phyloP scores from a whole-genome alignment of 139 green algal genomes.

The Volvox reticuliferus region DNA sequence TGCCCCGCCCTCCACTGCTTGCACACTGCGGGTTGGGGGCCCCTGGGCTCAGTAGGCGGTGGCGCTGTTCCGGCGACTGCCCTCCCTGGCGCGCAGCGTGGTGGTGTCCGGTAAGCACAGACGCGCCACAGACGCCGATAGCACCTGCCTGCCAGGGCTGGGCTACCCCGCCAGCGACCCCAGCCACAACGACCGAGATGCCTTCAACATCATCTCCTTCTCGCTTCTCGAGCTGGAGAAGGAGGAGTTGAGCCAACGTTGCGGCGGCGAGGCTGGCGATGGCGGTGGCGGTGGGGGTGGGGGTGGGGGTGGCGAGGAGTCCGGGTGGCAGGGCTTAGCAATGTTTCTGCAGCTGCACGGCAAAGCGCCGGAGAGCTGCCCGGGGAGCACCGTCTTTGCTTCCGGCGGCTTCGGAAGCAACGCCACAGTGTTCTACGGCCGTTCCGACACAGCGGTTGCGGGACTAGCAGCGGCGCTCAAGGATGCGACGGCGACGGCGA shows the following conservation, averaged over 20 bases:
- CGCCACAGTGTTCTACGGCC: slow-evolving; percentile 25
- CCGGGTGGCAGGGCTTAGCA: background rate
- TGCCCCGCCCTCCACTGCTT: background rate
- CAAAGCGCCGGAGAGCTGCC: slow-evolving; percentile 41
- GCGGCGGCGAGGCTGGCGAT: background rate
- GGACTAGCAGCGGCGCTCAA: background rate
- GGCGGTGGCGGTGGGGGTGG: background rate
- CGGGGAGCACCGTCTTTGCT: slow-evolving; percentile 33
- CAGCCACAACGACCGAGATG: slow-evolving; percentile 43
- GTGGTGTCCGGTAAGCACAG: slow-evolving; percentile 39
- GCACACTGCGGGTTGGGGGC: background rate
- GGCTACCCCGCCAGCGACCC: slow-evolving; percentile 52
- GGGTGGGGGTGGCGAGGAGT: no score
- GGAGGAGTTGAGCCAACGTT: background rate
- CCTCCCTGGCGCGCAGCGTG: background rate
- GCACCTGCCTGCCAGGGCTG: slow-evolving; percentile 8
- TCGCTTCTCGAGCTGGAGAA: background rate
- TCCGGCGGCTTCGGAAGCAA: slow-evolving; percentile 34
- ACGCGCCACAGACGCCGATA: background rate
- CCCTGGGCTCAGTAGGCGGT: background rate
- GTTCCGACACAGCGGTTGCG: slow-evolving; percentile 2
- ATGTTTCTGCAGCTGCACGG: slow-evolving; percentile 57
- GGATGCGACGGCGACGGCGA: no score
- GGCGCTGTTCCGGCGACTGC: slow-evolving; percentile 13
- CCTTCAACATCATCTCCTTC: slow-evolving; percentile 36